Evolutionary conservation across 805 yeast genomes (phyloP).

Genomic region (Starmerella lactis-condensi): DNA sequence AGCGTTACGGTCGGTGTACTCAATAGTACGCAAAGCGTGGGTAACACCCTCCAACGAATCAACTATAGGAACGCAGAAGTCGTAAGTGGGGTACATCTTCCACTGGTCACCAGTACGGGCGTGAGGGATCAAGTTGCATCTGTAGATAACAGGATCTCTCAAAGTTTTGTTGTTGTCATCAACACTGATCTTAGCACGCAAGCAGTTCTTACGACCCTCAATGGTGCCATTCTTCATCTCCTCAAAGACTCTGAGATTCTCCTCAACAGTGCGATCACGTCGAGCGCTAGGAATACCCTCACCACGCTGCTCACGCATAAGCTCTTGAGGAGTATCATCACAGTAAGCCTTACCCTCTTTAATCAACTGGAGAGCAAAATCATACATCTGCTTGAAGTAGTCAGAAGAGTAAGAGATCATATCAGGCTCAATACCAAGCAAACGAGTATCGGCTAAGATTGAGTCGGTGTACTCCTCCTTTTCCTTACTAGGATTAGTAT

Average conservation of each 20-base stretch:
- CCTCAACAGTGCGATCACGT: conserved; percentile 86
- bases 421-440: conserved; percentile 89
- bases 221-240: conserved; percentile 92
- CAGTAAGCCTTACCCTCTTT: conserved; percentile 93
- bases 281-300: conserved; percentile 85
- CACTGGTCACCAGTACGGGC: conserved; percentile 85
- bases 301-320: conserved; percentile 97
- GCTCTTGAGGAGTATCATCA: conserved; percentile 86
- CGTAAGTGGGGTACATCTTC: conserved; percentile 97
- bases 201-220: conserved; percentile 75
- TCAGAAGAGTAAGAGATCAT: conserved; percentile 74
- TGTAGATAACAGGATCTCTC: conserved; percentile 95
- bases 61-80: conserved; percentile 94
- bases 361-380: conserved; percentile 66
- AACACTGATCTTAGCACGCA: conserved; percentile 92
- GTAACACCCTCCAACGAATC: conserved; percentile 95
- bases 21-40: conserved; percentile 93
- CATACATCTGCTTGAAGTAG: conserved; percentile 83
- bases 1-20: conserved; percentile 95
- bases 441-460: conserved; percentile 74
- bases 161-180: conserved; percentile 81
- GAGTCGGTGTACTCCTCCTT: conserved; percentile 87
- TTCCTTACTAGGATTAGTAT: conserved; percentile 95
- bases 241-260: conserved; percentile 67
- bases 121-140: conserved; percentile 94